These are phyloP conservation scores for Kalmusia sp. DNA, from an alignment of 2,329 filamentous ascomycete species.

Conservation along the genomic window DNA sequence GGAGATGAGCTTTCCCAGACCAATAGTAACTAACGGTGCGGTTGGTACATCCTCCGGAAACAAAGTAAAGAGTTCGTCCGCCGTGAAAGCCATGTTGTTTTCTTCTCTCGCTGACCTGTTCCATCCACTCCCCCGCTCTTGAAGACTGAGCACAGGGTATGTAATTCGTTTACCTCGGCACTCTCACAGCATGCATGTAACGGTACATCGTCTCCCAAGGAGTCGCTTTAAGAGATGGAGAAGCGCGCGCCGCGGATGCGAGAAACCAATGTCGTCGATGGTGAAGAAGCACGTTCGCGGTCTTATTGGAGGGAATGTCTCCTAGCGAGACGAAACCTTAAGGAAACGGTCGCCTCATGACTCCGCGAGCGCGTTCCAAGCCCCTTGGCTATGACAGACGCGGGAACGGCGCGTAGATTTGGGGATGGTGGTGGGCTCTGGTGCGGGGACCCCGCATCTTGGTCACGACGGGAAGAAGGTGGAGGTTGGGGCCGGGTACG, in stretches of 20 bases:
- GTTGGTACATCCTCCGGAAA: conserved; percentile 9
- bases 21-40: background rate
- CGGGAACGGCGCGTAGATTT: background rate
- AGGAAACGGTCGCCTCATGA: background rate
- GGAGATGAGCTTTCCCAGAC: background rate
- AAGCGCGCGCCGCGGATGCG: background rate
- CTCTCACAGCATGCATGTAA: background rate
- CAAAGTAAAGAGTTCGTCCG: background rate
- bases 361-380: background rate
- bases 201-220: too few species aligned
- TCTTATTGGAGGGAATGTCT: background rate
- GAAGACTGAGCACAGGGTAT: background rate
- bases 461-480: background rate
- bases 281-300: background rate
- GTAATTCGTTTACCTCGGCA: background rate
- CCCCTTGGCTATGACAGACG: background rate
- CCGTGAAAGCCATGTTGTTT: background rate
- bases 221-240: too few species aligned
- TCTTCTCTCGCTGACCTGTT: background rate
- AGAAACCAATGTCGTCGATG: background rate
- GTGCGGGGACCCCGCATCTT: conserved; percentile 1
- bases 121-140: background rate
- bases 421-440: background rate
- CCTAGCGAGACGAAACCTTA: background rate
- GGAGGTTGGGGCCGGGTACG: background rate